phyloP scores from a whole-genome alignment of 2,329 filamentous ascomycete species.

The Colletotrichum filicis region DNA sequence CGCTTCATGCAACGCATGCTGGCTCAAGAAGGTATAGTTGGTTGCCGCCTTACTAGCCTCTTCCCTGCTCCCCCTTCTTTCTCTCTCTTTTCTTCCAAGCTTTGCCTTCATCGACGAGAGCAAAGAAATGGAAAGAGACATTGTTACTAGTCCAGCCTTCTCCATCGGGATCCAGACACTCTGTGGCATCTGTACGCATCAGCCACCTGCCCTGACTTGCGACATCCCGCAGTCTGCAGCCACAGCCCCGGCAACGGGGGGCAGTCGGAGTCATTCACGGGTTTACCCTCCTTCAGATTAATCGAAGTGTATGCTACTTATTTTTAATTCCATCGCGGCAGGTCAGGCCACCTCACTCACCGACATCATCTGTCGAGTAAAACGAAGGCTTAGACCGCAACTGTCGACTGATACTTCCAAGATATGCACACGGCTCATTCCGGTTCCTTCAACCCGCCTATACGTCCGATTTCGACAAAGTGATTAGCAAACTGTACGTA shows the following conservation, averaged over 20 bases:
- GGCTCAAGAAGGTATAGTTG: not conserved
- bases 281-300: not conserved
- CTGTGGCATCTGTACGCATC: not conserved
- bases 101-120: constrained; percentile 4
- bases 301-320: not conserved
- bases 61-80: not conserved
- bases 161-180: not conserved
- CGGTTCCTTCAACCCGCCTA: not conserved
- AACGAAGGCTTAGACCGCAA: not conserved
- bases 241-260: not conserved
- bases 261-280: not conserved
- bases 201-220: constrained; percentile 12
- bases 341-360: not conserved
- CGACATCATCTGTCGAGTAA: not conserved
- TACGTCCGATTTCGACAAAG: not conserved
- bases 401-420: not conserved
- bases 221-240: not conserved
- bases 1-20: not conserved
- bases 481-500: not conserved
- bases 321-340: not conserved
- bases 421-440: not conserved
- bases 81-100: not conserved
- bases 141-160: not conserved
- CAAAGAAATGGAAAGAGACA: not conserved
- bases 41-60: not conserved